Conservation (phyloP, 2,329 filamentous ascomycete genomes). For the Monilinia laxa region DNA sequence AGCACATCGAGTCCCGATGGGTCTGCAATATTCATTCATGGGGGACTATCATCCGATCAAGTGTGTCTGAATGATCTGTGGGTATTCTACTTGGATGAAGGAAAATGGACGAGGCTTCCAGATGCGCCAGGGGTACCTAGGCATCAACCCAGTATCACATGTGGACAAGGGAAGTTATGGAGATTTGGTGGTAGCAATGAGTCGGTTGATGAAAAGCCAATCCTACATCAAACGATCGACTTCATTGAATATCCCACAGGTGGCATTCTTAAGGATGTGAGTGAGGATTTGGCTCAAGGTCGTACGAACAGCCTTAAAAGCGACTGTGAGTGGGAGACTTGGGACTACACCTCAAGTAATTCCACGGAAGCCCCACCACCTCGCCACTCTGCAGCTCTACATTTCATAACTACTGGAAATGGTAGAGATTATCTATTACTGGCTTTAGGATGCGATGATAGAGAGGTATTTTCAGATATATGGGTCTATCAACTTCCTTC, state of each 20-base stretch:
- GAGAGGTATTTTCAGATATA: constrained; percentile 4
- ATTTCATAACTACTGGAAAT: constrained; percentile 11
- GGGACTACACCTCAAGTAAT: neutral
- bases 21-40: constrained; percentile 9
- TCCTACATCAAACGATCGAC: neutral
- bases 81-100: constrained; percentile 18
- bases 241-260: constrained; percentile 3
- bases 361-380: neutral
- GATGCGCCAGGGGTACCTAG: constrained; percentile 7
- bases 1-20: constrained; percentile 11
- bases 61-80: constrained; percentile 2
- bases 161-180: constrained; percentile 13
- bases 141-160: neutral
- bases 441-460: constrained; percentile 1
- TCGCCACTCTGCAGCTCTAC: neutral
- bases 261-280: constrained; percentile 12
- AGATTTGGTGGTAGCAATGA: neutral
- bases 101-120: constrained; percentile 15
- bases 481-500: constrained; percentile 14
- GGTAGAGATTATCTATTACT: constrained; percentile 17
- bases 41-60: constrained; percentile 1
- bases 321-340: neutral
- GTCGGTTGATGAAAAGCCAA: neutral
- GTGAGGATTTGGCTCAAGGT: neutral
- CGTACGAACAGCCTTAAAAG: neutral